Evolutionary conservation across 768 basidiomycete genomes (phyloP).

Genomic region (Boletus rubroflammeus): DNA sequence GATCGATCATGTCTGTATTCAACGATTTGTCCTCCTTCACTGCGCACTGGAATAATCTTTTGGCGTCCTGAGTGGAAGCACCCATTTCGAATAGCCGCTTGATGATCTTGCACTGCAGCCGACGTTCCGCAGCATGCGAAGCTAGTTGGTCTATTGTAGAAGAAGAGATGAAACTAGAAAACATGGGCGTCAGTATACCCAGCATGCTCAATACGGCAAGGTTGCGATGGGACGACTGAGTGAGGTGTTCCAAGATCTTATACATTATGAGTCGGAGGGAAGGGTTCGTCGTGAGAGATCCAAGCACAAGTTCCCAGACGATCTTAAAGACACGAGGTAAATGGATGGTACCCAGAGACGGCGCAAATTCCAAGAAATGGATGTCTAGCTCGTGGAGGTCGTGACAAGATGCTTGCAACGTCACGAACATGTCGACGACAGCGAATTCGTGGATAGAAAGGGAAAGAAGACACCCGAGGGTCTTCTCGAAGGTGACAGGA

Average conservation of each 20-base stretch:
- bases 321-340: slow-evolving; percentile 61
- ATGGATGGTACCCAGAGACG: slow-evolving; percentile 46
- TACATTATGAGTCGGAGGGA: slow-evolving; percentile 51
- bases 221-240: slow-evolving; percentile 62
- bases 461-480: slow-evolving; percentile 64
- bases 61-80: slow-evolving; percentile 58
- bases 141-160: slow-evolving; percentile 16
- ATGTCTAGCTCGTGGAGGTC: slow-evolving; percentile 41
- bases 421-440: slow-evolving; percentile 51
- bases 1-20: slow-evolving; percentile 63
- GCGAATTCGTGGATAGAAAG: slow-evolving; percentile 66
- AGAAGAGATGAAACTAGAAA: slow-evolving; percentile 32
- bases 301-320: slow-evolving; percentile 49
- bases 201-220: slow-evolving; percentile 61
- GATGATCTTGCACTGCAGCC: slow-evolving; percentile 58
- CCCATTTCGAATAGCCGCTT: slow-evolving; percentile 75
- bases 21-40: slow-evolving; percentile 48
- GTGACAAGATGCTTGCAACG: slow-evolving; percentile 34
- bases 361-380: slow-evolving; percentile 39
- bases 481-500: slow-evolving; percentile 45
- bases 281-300: slow-evolving; percentile 32
- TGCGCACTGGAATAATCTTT: slow-evolving; percentile 57
- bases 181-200: slow-evolving; percentile 49
- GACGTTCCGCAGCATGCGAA: slow-evolving; percentile 39
- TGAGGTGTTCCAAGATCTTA: slow-evolving; percentile 62